Base-by-base conservation (phyloP, 495 filamentous ascomycete genomes). In the Hypoxylon fuscum region DNA sequence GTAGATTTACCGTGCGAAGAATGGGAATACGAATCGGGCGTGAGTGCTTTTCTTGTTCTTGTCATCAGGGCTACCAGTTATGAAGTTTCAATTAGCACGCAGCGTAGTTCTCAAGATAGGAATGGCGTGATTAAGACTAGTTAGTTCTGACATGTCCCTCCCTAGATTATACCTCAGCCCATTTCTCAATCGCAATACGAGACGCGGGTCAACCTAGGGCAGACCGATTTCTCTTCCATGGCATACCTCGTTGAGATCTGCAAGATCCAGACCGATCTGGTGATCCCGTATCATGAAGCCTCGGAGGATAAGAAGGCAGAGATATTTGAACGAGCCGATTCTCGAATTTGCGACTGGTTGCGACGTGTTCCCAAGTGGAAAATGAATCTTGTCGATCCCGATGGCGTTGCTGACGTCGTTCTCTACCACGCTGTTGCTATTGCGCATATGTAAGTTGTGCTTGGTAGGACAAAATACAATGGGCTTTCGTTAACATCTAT, bases 361-460 rank as follows among this genome's bases (percentile, higher is more conserved):
- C 81, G 89, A 48, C 84, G 89, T 62, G 79, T 92, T 0, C 89
- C 90, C 0, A 79, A 80, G 31, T 82, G 78, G 45, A 91, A 91
- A 68, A 79, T 81, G 45, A 83, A 87, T 45, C 77, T 90, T 10
- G 74, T 90, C 38, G 81, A 85, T 15, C 76, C 81, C n/a, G 82
- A 87, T 50, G 76, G 81, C 12, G 76, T 81, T 11, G 80, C 88
- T 5, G 88, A 92, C 55, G 84, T 90, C 70, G 81, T 92, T 66
- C 83, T 92, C 63, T 91, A 91, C 72, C 87, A 90, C 65, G 87
- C 87, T n/a, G 84, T 72, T 22, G 62, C 62, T 15, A 58, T 59
- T 49, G 66, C 66, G 38, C 66, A 72, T 47, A 59, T 67, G 69
- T 72, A 52, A 72, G 66, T 63, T 35, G 35, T 10, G 14, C 48